Percentiles rank a stretch among this genome's conserved stretches.
Evolutionary conservation across 2,329 filamentous ascomycete species (phyloP).

Genomic region (Hypoxylon sp.): DNA sequence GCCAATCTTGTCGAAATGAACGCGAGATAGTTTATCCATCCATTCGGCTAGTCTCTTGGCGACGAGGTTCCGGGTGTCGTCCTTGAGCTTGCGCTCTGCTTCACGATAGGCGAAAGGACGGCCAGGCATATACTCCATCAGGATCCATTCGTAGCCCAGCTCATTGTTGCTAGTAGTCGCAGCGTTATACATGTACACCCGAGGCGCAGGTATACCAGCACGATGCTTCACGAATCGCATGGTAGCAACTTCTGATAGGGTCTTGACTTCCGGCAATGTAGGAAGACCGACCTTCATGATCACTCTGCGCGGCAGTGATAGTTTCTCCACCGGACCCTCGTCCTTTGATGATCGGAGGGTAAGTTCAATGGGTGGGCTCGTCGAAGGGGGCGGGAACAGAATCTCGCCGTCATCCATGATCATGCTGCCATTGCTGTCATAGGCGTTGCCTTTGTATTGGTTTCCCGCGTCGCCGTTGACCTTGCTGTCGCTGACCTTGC

Average conservation of each 20-base stretch:
- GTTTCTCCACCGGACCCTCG: too few species aligned
- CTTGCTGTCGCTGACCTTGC: too few species aligned
- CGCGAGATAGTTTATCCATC: not conserved
- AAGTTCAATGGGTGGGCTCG: too few species aligned
- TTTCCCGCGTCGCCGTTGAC: too few species aligned
- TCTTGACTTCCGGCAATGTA: not conserved
- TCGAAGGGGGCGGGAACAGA: too few species aligned
- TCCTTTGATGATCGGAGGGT: too few species aligned
- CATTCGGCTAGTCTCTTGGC: not conserved
- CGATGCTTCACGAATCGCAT: not conserved
- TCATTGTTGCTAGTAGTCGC: not conserved
- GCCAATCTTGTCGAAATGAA: not conserved
- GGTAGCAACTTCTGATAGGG: not conserved
- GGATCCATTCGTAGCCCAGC: not conserved
- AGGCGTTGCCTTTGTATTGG: too few species aligned
- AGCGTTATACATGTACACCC: slow-evolving; percentile 4
- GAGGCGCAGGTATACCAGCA: not conserved
- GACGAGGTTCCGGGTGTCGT: not conserved
- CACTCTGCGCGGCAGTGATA: not conserved
- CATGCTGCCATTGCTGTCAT: too few species aligned
- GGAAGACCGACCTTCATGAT: not conserved
- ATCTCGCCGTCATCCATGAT: too few species aligned
- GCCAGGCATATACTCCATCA: not conserved
- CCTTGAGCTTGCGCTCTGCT: not conserved
- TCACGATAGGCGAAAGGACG: not conserved